Percentiles rank a stretch among this genome's conserved stretches.
These are phyloP conservation scores for Rhizopus sp. DNA, from an alignment of 371 early-diverging fungal genomes.

Conservation along the genomic window DNA sequence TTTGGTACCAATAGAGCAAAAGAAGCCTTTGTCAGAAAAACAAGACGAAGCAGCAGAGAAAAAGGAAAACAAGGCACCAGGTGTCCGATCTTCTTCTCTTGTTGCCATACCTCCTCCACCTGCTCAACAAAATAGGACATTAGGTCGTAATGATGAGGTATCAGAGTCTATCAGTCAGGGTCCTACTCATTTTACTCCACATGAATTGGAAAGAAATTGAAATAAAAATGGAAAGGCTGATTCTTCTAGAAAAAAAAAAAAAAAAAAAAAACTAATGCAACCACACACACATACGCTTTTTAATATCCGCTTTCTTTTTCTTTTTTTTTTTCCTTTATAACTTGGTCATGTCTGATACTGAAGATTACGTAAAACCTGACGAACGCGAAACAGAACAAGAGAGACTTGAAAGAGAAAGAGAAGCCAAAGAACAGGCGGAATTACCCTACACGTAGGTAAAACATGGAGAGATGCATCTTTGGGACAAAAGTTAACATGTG, in stretches of 20 bases:
- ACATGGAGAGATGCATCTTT: neutral
- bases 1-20: neutral
- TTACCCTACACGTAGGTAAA: constrained; percentile 44
- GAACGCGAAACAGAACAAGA: constrained; percentile 1
- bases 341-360: neutral
- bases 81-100: neutral
- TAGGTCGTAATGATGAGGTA: constrained; percentile 16
- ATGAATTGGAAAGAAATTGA: constrained; percentile 24
- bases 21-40: neutral
- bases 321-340: neutral
- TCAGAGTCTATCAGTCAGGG: constrained; percentile 2
- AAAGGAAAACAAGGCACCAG: constrained; percentile 3
- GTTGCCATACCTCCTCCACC: constrained; percentile 10
- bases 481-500: constrained; percentile 2
- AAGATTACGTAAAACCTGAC: neutral
- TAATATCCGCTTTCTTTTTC: neutral
- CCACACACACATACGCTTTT: neutral
- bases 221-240: neutral
- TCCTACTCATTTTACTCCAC: constrained; percentile 18
- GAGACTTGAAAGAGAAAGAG: neutral
- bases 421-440: constrained; percentile 54
- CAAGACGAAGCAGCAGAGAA: neutral
- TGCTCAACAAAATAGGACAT: constrained; percentile 4
- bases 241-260: too few relatives aligned
- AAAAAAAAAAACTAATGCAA: neutral